A percentile compares a stretch with the other conserved stretches of the same genome.
Conservation (phyloP, 768 basidiomycete species). For the Hericium rajendrae region DNA sequence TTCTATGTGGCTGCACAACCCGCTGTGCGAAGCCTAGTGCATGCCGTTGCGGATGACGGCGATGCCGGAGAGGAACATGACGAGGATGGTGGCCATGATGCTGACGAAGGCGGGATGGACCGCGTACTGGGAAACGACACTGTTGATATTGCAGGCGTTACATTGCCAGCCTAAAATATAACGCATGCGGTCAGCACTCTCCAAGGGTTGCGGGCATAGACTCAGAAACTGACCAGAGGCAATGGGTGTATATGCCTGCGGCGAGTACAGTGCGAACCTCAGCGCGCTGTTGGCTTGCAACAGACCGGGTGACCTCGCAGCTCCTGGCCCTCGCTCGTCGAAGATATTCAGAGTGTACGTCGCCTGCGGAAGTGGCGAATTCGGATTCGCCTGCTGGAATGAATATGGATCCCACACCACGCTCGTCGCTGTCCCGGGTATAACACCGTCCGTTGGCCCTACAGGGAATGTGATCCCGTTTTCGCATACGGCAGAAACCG, state of each 20-base stretch:
- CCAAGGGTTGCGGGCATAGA: not conserved
- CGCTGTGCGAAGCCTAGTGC: slow-evolving; percentile 8
- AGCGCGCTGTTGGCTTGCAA: slow-evolving; percentile 61
- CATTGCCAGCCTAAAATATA: slow-evolving; percentile 44
- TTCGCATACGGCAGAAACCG: slow-evolving; percentile 71
- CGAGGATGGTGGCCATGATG: slow-evolving; percentile 43
- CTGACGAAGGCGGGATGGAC: slow-evolving; percentile 49
- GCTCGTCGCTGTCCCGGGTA: slow-evolving; percentile 59
- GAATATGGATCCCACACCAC: slow-evolving; percentile 76
- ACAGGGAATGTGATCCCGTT: slow-evolving; percentile 90
- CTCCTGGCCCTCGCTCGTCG: slow-evolving; percentile 69
- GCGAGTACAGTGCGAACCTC: slow-evolving; percentile 79
- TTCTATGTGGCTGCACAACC: no score
- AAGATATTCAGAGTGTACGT: slow-evolving; percentile 74
- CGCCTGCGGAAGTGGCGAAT: slow-evolving; percentile 62
- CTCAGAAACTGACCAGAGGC: slow-evolving; percentile 33
- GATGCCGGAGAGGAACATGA: slow-evolving; percentile 61
- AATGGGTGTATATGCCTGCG: slow-evolving; percentile 60
- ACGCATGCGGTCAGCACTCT: not conserved
- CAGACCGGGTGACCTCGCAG: slow-evolving; percentile 49
- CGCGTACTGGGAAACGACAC: slow-evolving; percentile 25
- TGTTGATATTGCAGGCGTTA: slow-evolving; percentile 32
- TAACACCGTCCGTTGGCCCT: slow-evolving; percentile 63
- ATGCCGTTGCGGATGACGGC: slow-evolving; percentile 35
- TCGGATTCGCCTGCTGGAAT: slow-evolving; percentile 55